Evolutionary conservation across 73 alveolate species (phyloP).

Genomic region (Stentor coeruleus): DNA sequence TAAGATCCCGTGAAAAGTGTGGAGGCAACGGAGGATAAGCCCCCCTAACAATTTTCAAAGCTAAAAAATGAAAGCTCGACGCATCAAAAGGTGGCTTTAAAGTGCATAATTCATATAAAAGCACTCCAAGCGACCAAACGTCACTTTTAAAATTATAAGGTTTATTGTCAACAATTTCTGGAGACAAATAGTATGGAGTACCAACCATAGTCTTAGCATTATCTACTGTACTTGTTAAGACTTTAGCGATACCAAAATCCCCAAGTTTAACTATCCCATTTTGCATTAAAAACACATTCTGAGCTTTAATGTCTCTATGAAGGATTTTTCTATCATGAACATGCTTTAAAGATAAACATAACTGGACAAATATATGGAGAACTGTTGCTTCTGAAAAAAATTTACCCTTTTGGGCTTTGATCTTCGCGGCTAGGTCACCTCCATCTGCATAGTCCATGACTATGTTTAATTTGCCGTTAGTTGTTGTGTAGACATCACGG

Average conservation of each 20-base stretch:
- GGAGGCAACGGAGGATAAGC: slow-evolving; percentile 51
- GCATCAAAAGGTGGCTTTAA: slow-evolving; percentile 69
- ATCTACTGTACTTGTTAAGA: slow-evolving; percentile 51
- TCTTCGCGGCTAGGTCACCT: slow-evolving; percentile 64
- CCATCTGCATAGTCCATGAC: slow-evolving; percentile 78
- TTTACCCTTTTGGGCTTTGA: slow-evolving; percentile 39
- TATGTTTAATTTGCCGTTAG: slow-evolving; percentile 50
- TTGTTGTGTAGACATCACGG: slow-evolving; percentile 64
- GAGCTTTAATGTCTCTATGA: slow-evolving; percentile 73
- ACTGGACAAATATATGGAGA: slow-evolving; percentile 68
- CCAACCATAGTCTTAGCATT: slow-evolving; percentile 79
- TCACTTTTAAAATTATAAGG: slow-evolving; percentile 72
- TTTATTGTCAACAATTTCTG: slow-evolving; percentile 63
- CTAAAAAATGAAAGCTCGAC: slow-evolving; percentile 49
- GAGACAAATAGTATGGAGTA: slow-evolving; percentile 79
- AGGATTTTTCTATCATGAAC: slow-evolving; percentile 65
- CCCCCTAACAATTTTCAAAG: slow-evolving; percentile 63
- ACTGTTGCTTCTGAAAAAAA: slow-evolving; percentile 55
- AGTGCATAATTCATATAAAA: slow-evolving; percentile 65
- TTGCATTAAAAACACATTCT: slow-evolving; percentile 67
- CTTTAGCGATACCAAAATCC: slow-evolving; percentile 77
- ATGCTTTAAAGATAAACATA: slow-evolving; percentile 66
- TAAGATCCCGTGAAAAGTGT: slow-evolving; percentile 49
- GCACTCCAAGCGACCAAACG: slow-evolving; percentile 68
- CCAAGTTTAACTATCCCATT: slow-evolving; percentile 64